Conservation (phyloP, 140 eudicot species). For the Oenanthe javanica region DNA sequence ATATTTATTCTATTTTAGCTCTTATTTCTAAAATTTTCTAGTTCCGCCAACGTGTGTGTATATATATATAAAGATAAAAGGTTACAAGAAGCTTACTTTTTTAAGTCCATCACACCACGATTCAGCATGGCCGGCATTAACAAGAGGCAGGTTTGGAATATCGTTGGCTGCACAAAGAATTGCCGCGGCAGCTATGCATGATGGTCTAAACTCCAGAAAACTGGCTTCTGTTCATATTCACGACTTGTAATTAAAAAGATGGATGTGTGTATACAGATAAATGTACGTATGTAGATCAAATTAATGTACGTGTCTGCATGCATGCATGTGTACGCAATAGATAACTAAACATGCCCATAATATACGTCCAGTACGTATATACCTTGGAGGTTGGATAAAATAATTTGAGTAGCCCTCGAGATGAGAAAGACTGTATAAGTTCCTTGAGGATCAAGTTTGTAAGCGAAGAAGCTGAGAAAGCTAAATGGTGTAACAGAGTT, state of each 20-base stretch:
- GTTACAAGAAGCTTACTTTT: slow-evolving; percentile 42
- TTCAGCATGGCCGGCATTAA: slow-evolving; percentile 70
- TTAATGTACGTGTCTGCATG: background rate
- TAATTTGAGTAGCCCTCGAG: slow-evolving; percentile 73
- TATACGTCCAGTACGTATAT: too few relatives aligned
- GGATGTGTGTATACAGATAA: too few relatives aligned
- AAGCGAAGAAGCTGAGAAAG: slow-evolving; percentile 64
- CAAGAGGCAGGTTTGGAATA: slow-evolving; percentile 58
- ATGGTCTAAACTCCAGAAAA: slow-evolving; percentile 80
- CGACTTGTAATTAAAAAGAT: background rate
- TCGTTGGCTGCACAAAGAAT: slow-evolving; percentile 84
- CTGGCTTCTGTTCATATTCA: slow-evolving; percentile 45
- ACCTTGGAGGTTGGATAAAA: slow-evolving; percentile 76
- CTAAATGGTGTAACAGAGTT: slow-evolving; percentile 74
- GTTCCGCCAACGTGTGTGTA: too few relatives aligned
- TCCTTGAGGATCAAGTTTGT: slow-evolving; percentile 71
- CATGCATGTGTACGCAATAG: background rate
- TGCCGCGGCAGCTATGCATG: slow-evolving; percentile 89
- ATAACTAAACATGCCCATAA: too few relatives aligned
- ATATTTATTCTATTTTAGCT: too few relatives aligned
- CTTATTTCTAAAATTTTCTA: too few relatives aligned
- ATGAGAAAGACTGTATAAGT: slow-evolving; percentile 50
- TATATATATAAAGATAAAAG: background rate
- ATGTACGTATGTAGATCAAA: too few relatives aligned
- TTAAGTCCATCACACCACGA: slow-evolving; percentile 85